Evolutionary conservation across 306 rosid species (phyloP).

Genomic region (Fragaria ananassa): DNA sequence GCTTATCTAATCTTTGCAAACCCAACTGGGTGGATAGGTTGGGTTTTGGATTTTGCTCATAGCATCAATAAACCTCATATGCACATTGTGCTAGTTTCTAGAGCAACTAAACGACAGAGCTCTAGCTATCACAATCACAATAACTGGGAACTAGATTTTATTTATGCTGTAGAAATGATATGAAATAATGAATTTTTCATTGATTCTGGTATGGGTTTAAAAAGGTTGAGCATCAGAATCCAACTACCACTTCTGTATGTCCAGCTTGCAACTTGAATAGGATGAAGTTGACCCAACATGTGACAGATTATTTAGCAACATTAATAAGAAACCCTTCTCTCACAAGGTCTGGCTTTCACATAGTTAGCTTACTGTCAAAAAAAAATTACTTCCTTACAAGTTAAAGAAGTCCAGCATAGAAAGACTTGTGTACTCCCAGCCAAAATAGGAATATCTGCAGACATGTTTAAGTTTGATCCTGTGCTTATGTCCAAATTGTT

Average conservation of each 20-base stretch:
- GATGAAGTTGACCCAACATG: constrained; percentile 14
- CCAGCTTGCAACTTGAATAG: constrained; percentile 8
- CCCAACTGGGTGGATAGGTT: background rate
- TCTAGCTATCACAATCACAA: background rate
- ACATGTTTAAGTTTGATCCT: background rate
- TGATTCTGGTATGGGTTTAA: constrained; percentile 9
- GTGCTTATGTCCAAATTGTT: background rate
- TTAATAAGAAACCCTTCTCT: background rate
- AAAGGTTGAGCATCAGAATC: background rate
- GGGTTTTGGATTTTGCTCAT: background rate
- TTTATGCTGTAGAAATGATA: background rate
- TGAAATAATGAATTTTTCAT: background rate
- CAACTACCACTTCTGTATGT: constrained; percentile 9
- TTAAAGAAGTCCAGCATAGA: background rate
- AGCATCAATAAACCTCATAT: background rate
- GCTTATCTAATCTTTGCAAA: background rate
- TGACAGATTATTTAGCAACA: background rate
- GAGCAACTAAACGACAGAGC: background rate
- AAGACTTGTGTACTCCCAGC: background rate
- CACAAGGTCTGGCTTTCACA: background rate
- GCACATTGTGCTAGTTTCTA: background rate
- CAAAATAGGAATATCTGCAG: background rate
- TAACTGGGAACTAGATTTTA: background rate
- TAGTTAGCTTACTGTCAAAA: background rate
- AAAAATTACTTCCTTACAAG: background rate